These are phyloP conservation scores for Croton setiger DNA, from an alignment of 441 rosid genomes.

Conservation along the genomic window DNA sequence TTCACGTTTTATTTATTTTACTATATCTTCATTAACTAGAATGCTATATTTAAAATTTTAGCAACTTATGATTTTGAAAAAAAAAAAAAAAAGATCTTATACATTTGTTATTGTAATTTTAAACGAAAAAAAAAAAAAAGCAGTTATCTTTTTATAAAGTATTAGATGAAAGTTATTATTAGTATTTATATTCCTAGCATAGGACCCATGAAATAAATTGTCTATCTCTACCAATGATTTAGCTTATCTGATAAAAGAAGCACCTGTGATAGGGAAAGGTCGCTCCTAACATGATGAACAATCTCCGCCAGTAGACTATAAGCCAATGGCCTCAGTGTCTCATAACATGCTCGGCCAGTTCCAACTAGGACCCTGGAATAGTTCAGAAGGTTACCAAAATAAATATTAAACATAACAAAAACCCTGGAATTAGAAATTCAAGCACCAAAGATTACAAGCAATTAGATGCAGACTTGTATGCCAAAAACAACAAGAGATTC, in stretches of 20 bases:
- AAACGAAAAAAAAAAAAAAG: no score
- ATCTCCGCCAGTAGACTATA: slow-evolving; percentile 98
- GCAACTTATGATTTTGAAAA: not conserved
- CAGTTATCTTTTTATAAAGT: not conserved
- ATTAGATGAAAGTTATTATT: not conserved
- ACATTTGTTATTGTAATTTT: not conserved
- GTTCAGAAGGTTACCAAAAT: slow-evolving; percentile 6
- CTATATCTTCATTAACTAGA: not conserved
- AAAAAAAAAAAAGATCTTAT: not conserved
- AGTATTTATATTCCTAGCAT: not conserved
- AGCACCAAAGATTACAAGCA: not conserved
- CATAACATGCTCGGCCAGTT: slow-evolving; percentile 95
- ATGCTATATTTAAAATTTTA: not conserved
- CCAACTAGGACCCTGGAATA: slow-evolving; percentile 86
- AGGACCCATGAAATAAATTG: not conserved
- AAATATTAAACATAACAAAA: not conserved
- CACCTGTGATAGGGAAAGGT: slow-evolving; percentile 89
- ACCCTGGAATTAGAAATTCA: not conserved
- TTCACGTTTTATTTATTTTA: not conserved
- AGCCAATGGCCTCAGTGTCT: slow-evolving; percentile 97
- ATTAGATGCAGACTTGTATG: not conserved
- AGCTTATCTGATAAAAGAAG: slow-evolving; percentile 14
- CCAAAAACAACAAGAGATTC: not conserved
- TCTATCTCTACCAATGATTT: not conserved
- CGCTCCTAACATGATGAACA: slow-evolving; percentile 96